A percentile compares a stretch with the other conserved stretches of the same genome.
Conservation (phyloP, 2,329 filamentous ascomycete species). For the Calonectria honghensis region DNA sequence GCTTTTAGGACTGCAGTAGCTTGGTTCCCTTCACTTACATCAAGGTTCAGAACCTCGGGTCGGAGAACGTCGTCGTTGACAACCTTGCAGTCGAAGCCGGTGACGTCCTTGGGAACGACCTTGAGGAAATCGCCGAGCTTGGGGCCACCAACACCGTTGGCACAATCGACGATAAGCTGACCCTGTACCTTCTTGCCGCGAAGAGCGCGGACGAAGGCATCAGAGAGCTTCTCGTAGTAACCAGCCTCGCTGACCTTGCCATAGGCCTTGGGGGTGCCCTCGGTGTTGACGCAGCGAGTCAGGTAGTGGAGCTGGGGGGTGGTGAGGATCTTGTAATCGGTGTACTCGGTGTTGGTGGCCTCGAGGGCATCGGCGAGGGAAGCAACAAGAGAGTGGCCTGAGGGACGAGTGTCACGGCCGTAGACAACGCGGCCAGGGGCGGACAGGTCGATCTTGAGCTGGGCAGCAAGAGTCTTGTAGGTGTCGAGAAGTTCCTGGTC, state of each 20-base stretch:
- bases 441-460: slow-evolving; percentile 84
- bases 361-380: slow-evolving; percentile 88
- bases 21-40: slow-evolving; percentile 72
- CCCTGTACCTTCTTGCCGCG: slow-evolving; percentile 84
- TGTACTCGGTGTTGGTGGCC: slow-evolving; percentile 82
- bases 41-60: slow-evolving; percentile 90
- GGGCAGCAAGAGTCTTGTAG: slow-evolving; percentile 84
- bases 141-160: slow-evolving; percentile 96
- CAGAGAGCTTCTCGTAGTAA: slow-evolving; percentile 94
- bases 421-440: slow-evolving; percentile 88
- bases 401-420: slow-evolving; percentile 94
- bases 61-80: slow-evolving; percentile 95
- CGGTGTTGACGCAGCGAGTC: slow-evolving; percentile 94
- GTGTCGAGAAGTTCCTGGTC: slow-evolving; percentile 84
- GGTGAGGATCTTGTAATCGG: slow-evolving; percentile 93
- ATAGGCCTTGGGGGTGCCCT: slow-evolving; percentile 90
- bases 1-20: neutral
- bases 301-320: slow-evolving; percentile 99
- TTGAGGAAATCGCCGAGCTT: slow-evolving; percentile 93
- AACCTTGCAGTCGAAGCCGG: slow-evolving; percentile 86
- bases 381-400: slow-evolving; percentile 87
- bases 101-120: slow-evolving; percentile 81
- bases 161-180: slow-evolving; percentile 90
- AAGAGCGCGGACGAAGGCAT: slow-evolving; percentile 90
- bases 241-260: slow-evolving; percentile 91